Evolutionary conservation across 169 alveolate species (phyloP), one percentile per base, ranked within the genome.

Genomic region (Pseudocohnilembus persalinus): DNA sequence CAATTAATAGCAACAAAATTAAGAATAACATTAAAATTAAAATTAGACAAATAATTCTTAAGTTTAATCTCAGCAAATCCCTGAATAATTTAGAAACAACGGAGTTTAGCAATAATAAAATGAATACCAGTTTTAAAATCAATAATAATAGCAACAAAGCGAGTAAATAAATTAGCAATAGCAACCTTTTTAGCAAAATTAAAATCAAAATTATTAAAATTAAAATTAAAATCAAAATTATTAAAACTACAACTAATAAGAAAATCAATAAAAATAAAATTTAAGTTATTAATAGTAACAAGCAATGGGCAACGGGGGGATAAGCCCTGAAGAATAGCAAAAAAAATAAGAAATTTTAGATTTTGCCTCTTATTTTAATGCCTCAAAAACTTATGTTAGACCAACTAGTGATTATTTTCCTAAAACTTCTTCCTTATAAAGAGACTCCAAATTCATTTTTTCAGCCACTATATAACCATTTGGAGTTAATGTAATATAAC

Each of bases 371-470:
- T 34, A 79, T 49, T 79, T 79, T 72, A 79, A 79, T 79, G 31
- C 84, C 4, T 72, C 84, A 16, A 79, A 79, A 79, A n/a, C 29
- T 49, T 79, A 64, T 79, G 76, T 79, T 72, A 27, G 84, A 29
- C 16, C 74, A 28, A 63, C 84, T 0, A n/a, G 76, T 1, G 84
- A 79, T 28, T 64, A 73, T 32, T 79, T 20, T 30, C 84, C 84
- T 63, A 79, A 79, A 79, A 28, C 84, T 24, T 35, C 35, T n/a
- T 29, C 30, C 27, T 29, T 64, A 29, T 63, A 29, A 15, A 29
- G 73, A 63, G 84, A 79, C 49, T 79, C 84, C n/a, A 79, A 79
- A 34, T 79, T 35, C 31, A 79, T 34, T 25, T 79, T 34, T 79
- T 25, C 84, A 15, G 31, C 73, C 27, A 63, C 64, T 16, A 79